phyloP scores from a whole-genome alignment of 305 asterid genomes.

The Plantago lanceolata region DNA sequence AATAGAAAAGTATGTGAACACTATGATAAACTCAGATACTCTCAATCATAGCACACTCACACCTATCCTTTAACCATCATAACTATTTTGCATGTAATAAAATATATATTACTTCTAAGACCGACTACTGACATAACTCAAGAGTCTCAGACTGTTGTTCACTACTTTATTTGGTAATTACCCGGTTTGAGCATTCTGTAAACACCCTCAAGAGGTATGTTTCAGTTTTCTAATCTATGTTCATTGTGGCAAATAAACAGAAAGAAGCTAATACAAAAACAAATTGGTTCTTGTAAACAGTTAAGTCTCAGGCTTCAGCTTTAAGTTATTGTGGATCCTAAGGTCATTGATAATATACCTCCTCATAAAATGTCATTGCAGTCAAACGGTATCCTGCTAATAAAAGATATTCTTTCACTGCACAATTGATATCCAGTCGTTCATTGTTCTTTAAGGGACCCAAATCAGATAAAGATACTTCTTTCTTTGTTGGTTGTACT shows the following conservation, averaged over 20 bases:
- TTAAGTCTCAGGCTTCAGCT: not conserved
- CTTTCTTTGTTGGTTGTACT: conserved; percentile 44
- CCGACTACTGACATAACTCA: not conserved
- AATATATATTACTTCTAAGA: not conserved
- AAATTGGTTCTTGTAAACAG: conserved; percentile 3
- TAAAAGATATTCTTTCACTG: conserved; percentile 88
- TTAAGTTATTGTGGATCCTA: conserved; percentile 14
- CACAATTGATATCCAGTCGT: conserved; percentile 84
- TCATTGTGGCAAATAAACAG: not conserved
- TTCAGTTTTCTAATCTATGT: not conserved
- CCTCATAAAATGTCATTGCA: conserved; percentile 98
- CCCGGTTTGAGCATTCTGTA: not conserved
- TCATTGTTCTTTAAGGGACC: conserved; percentile 91
- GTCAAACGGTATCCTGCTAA: conserved; percentile 97
- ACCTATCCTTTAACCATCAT: conserved; percentile 6
- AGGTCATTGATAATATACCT: conserved; percentile 50
- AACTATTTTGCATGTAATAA: not conserved
- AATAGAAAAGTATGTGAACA: conserved; percentile 2
- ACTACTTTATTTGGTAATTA: not conserved
- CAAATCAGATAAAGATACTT: conserved; percentile 59
- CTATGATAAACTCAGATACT: not conserved
- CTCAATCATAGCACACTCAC: not conserved
- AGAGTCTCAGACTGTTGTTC: not conserved
- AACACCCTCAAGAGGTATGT: not conserved
- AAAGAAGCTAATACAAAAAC: not conserved